These are phyloP conservation scores for Dillenia suffruticosa DNA, from an alignment of 164 flowering plant species.

Conservation along the genomic window DNA sequence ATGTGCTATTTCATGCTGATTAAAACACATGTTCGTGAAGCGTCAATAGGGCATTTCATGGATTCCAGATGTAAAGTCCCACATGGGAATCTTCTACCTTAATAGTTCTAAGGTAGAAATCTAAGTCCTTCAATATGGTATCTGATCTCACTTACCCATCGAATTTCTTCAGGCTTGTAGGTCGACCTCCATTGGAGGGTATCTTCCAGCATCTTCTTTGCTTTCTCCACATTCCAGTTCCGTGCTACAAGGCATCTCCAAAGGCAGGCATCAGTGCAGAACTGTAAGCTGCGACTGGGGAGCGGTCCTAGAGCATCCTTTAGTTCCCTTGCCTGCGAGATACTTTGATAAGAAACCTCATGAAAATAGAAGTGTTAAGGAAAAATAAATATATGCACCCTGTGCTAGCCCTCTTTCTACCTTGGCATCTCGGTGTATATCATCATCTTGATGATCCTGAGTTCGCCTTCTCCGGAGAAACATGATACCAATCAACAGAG, in stretches of 20 bases:
- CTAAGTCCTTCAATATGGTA: too few relatives aligned
- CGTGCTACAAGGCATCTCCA: conserved; percentile 87
- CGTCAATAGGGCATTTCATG: neutral
- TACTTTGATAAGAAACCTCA: neutral
- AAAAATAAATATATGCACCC: neutral
- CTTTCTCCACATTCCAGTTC: conserved; percentile 82
- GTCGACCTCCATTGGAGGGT: conserved; percentile 84
- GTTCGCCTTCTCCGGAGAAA: conserved; percentile 56
- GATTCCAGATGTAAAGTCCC: too few relatives aligned
- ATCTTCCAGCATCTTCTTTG: conserved; percentile 92
- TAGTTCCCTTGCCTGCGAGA: conserved; percentile 65
- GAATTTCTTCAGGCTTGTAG: conserved; percentile 90
- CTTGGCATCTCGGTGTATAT: conserved; percentile 38
- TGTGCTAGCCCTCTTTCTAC: conserved; percentile 24
- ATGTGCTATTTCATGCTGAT: conserved; percentile 43
- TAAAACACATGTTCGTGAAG: neutral
- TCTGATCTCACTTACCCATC: conserved; percentile 58
- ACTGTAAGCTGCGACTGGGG: conserved; percentile 51
- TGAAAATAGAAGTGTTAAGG: too few relatives aligned
- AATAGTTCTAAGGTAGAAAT: too few relatives aligned
- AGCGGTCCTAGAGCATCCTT: conserved; percentile 67
- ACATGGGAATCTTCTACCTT: too few relatives aligned
- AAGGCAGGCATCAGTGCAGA: conserved; percentile 76
- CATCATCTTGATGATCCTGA: conserved; percentile 41
- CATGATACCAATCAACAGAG: conserved; percentile 4